Evolutionary conservation across 306 rosid species (phyloP), one percentile per base, ranked within the genome.

Genomic region (Malus orientalis): DNA sequence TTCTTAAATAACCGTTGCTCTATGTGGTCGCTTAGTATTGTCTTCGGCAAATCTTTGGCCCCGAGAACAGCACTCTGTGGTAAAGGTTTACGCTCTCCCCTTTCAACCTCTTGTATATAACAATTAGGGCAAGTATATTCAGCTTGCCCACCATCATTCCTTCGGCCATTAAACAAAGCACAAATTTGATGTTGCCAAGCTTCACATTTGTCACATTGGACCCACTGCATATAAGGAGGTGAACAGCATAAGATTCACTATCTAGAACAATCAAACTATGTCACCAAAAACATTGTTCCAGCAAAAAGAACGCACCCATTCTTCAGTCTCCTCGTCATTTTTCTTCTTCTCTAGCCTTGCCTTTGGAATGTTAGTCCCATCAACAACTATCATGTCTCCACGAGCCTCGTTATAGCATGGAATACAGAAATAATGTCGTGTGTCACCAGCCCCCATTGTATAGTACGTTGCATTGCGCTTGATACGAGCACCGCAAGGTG

Each of bases 141-240:
- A 68, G 96, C 98, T 82, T 92, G 97, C 63, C 99, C 99, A 66
- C 98, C 97, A 73, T 89, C 97, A 87, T 96, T 92, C 82, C 97
- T 91, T 79, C 96, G 84, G 62, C 97, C 99, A 85, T 95, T 95
- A 85, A 95, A 95, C 76, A 96, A 80, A 78, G 97, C 98, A 85
- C 99, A 96, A 72, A 96, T 91, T 85, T 96, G 99, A 83, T 96
- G 99, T 65, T 96, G 99, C 98, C 99, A 96, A 54, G 98, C 99
- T 87, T 96, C 98, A 72, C 99, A 96, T 84, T 92, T 96, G 85
- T 96, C 99, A 86, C 99, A 96, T 87, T 92, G 99, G 83, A 96
- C 99, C 98, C 98, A 96, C 99, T 95, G 89, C 81, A 86, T 51
- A 71, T 19, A 47, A 74, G 70, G 36, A 86, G 40, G 65, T 55